Conservation (phyloP, 148 eudicot genomes). For the Chenopodium suecicum region DNA sequence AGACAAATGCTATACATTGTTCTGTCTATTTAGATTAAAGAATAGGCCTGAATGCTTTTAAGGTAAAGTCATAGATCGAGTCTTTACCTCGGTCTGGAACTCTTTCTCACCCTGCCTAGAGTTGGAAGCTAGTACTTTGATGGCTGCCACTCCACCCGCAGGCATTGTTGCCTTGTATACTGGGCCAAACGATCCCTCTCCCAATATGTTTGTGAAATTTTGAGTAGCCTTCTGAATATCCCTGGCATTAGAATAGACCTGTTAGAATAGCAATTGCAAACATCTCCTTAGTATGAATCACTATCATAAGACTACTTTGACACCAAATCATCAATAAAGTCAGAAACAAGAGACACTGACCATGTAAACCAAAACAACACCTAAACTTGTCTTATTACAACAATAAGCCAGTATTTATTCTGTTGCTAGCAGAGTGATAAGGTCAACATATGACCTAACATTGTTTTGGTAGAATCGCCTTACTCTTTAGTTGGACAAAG, state of each 20-base stretch:
- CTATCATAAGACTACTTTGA: neutral
- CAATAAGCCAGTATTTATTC: neutral
- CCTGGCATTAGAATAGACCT: slow-evolving; percentile 40
- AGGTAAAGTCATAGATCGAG: slow-evolving; percentile 1
- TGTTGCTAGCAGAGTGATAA: neutral
- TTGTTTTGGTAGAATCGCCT: neutral
- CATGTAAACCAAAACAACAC: neutral
- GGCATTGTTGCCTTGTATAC: slow-evolving; percentile 94
- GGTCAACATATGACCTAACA: neutral
- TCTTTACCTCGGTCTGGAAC: slow-evolving; percentile 92
- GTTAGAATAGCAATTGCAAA: slow-evolving; percentile 3
- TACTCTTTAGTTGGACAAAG: neutral
- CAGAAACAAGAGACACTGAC: neutral
- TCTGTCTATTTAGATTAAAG: neutral
- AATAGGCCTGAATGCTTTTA: neutral
- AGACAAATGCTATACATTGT: neutral
- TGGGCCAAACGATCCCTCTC: slow-evolving; percentile 95
- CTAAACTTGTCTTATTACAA: neutral
- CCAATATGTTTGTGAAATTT: slow-evolving; percentile 81
- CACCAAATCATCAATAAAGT: neutral
- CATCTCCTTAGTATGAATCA: neutral
- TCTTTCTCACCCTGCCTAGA: slow-evolving; percentile 96
- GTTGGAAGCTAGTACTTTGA: slow-evolving; percentile 89
- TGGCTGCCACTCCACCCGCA: slow-evolving; percentile 80
- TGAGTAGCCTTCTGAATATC: slow-evolving; percentile 91